Conservation (phyloP, 129 eudicot species). For the Ambrosia artemisiifolia region DNA sequence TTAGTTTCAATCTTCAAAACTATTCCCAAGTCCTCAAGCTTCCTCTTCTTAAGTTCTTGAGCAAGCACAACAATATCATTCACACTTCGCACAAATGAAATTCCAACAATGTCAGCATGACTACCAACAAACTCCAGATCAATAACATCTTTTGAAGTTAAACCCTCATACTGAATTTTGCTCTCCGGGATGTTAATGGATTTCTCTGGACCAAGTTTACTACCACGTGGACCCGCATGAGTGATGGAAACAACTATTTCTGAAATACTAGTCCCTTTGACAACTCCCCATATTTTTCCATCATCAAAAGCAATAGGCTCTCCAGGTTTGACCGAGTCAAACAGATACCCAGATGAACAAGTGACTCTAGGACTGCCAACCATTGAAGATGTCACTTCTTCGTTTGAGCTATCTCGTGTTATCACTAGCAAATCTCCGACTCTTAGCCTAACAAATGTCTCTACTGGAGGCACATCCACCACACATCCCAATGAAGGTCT, state of each 20-base stretch:
- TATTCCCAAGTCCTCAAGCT: constrained; percentile 44
- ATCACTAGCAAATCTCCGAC: constrained; percentile 61
- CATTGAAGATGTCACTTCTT: constrained; percentile 25
- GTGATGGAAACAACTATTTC: constrained; percentile 72
- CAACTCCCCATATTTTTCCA: constrained; percentile 80
- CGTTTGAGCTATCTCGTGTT: constrained; percentile 56
- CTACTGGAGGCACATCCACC: constrained; percentile 57
- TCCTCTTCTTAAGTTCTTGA: constrained; percentile 54
- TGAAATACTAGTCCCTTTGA: constrained; percentile 60
- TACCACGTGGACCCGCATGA: constrained; percentile 61
- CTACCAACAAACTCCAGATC: constrained; percentile 75
- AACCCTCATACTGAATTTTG: constrained; percentile 59
- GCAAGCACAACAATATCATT: constrained; percentile 49
- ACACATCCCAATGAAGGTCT: constrained; percentile 44
- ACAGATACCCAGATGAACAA: constrained; percentile 68
- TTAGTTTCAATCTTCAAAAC: constrained; percentile 68
- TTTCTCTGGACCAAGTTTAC: constrained; percentile 70
- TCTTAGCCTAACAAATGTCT: constrained; percentile 54
- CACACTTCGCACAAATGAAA: constrained; percentile 60
- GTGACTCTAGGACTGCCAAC: constrained; percentile 50
- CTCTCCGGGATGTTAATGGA: constrained; percentile 82
- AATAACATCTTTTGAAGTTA: constrained; percentile 71
- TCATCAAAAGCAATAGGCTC: constrained; percentile 75
- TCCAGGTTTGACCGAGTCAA: constrained; percentile 87
- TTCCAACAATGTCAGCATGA: constrained; percentile 79